Base-by-base conservation (phyloP, 176 grass and related monocot species). In the Eleusine coracana region DNA sequence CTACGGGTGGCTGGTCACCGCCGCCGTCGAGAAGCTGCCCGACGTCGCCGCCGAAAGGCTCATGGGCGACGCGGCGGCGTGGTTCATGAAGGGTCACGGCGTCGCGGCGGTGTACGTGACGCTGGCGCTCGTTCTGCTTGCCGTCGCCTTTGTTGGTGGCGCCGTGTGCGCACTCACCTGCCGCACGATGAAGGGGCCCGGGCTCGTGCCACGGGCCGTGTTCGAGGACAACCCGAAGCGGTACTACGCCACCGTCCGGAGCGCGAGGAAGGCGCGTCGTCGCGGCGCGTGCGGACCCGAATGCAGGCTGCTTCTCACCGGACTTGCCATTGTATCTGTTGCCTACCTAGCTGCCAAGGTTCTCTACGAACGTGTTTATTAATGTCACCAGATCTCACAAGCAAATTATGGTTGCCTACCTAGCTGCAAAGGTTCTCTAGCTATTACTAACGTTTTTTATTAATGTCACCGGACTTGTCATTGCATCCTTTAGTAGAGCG, bases 181-280 rank as follows among this genome's bases (percentile, higher is more conserved):
- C 76, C 40, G 81, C 9, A 82, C 73, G 9, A 89, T 89, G 88
- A 89, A 86, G 77, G 78, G 0, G 0, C 83, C 78, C 4, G 78
- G 83, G 37, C 77, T 85, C 66, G 15, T 86, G 18, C 73, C 71
- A 0, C 78, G 88, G 34, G 83, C 54, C 56, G 31, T 67, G 64
- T 86, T 90, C 83, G 1, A 54, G 44, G 62, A 66, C 27, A 77
- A 2, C 66, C 83, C 72, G 31, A 86, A 3, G 83, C 18, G 21
- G 1, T 82, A 89, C 87, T 86, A 44, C 73, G 77, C 73, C 45
- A 0, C 77, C 66, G 66, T 81, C 21, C 34, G 83, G 50, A n/a
- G 27, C 0, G 66, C n/a, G 2, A 5, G 3, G 7, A 86, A 29
- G 73, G 79, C 60, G 37, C 52, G 10, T 1, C 73, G 16, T 1